These are phyloP conservation scores for Huntiella omanensis DNA, from an alignment of 2,329 filamentous ascomycete species.

Conservation along the genomic window DNA sequence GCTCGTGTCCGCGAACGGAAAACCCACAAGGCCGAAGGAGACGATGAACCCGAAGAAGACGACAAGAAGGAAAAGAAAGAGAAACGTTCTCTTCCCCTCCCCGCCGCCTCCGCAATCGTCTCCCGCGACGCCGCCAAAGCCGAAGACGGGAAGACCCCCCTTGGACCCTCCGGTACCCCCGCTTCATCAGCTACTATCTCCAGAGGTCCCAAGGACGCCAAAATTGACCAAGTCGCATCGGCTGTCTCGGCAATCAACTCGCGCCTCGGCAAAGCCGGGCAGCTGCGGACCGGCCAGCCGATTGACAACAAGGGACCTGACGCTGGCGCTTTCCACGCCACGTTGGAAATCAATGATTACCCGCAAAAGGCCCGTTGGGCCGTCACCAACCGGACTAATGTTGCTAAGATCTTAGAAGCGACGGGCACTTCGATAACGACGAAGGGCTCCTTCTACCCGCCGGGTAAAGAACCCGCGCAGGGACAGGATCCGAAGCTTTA, in stretches of 20 bases:
- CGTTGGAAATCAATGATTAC: constrained; percentile 97
- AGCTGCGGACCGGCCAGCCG: constrained; percentile 77
- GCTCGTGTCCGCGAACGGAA: constrained; percentile 73
- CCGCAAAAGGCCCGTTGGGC: constrained; percentile 97
- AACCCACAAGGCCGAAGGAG: constrained; percentile 72
- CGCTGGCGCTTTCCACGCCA: constrained; percentile 90
- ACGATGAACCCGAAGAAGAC: constrained; percentile 55
- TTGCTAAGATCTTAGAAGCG: constrained; percentile 89
- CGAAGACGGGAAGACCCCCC: constrained; percentile 16
- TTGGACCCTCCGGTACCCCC: neutral
- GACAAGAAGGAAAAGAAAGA: constrained; percentile 60
- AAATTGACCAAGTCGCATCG: constrained; percentile 73
- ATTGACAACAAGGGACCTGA: constrained; percentile 98
- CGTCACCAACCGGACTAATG: constrained; percentile 94
- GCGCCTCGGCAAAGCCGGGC: constrained; percentile 72
- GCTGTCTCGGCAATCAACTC: constrained; percentile 82
- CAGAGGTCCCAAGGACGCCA: constrained; percentile 26
- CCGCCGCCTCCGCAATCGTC: constrained; percentile 40
- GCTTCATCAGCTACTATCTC: constrained; percentile 14
- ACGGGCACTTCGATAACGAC: constrained; percentile 94
- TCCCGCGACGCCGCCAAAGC: constrained; percentile 31
- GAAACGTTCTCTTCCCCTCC: constrained; percentile 47
- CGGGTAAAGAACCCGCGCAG: constrained; percentile 60
- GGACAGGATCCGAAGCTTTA: constrained; percentile 83
- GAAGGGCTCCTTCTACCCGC: constrained; percentile 76